Evolutionary conservation across 164 flowering plant species (phyloP).

Genomic region (Santalum album): DNA sequence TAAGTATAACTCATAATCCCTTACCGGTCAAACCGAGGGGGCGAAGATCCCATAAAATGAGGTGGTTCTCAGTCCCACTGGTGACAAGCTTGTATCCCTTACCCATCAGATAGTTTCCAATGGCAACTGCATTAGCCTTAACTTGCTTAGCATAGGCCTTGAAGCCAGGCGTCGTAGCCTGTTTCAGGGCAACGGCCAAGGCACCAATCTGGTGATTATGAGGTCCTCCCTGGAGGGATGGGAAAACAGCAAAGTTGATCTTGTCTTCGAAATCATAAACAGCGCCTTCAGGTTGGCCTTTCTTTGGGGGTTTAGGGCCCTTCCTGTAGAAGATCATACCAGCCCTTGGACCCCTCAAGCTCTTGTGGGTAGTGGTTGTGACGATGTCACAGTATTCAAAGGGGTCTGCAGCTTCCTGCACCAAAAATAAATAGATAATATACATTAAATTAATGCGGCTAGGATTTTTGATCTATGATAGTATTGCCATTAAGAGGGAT

Average conservation of each 20-base stretch:
- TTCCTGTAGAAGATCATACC: conserved; percentile 99
- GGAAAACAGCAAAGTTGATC: conserved; percentile 97
- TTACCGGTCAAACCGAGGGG: conserved; percentile 98
- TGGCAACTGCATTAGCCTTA: conserved; percentile 94
- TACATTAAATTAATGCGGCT: not conserved
- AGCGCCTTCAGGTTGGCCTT: conserved; percentile 96
- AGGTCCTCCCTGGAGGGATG: conserved; percentile 98
- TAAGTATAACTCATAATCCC: too few species aligned
- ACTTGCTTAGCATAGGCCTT: conserved; percentile 98
- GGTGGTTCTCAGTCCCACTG: conserved; percentile 96
- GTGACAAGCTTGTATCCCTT: conserved; percentile 94
- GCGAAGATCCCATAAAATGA: conserved; percentile 98
- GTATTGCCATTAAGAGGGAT: too few species aligned
- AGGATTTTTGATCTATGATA: not conserved
- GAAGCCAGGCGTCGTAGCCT: conserved; percentile 75
- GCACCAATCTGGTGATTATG: conserved; percentile 99
- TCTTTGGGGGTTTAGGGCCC: conserved; percentile 97
- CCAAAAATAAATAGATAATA: not conserved
- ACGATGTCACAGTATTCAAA: conserved; percentile 95
- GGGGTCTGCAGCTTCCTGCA: conserved; percentile 93
- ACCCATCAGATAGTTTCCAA: conserved; percentile 86
- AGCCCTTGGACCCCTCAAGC: conserved; percentile 95
- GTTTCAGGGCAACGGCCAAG: conserved; percentile 94
- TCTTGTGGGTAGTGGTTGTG: conserved; percentile 98
- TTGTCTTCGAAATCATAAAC: conserved; percentile 93